Evolutionary conservation across 2,329 filamentous ascomycete species (phyloP).

Genomic region (Atkinsonella texensis): DNA sequence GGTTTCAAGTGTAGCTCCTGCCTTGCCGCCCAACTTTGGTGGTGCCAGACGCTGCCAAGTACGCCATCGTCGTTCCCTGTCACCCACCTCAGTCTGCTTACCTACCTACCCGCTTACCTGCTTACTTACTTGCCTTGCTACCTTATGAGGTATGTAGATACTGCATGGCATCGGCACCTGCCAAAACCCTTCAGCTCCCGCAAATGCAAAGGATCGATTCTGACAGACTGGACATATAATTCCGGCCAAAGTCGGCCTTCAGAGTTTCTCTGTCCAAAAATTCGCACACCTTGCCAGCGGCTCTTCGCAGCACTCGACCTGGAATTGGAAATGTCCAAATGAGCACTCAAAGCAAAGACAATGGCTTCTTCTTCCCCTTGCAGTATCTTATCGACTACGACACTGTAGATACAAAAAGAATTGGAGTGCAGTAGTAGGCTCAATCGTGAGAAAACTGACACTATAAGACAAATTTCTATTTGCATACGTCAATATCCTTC

Average conservation of each 20-base stretch:
- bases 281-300: neutral
- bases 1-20: neutral
- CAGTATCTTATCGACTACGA: too few relatives aligned
- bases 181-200: neutral
- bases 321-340: neutral
- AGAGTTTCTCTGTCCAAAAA: neutral
- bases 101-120: too few relatives aligned
- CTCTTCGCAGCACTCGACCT: neutral
- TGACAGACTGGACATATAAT: neutral
- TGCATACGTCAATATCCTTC: too few relatives aligned
- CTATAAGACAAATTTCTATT: too few relatives aligned
- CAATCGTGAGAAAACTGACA: too few relatives aligned
- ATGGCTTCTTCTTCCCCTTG: too few relatives aligned
- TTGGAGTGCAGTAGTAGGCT: too few relatives aligned
- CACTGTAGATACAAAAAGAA: too few relatives aligned
- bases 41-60: constrained; percentile 6
- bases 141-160: too few relatives aligned
- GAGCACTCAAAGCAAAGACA: too few relatives aligned
- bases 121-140: too few relatives aligned
- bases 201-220: neutral
- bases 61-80: constrained; percentile 7
- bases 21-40: neutral
- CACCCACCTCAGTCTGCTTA: neutral
- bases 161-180: neutral
- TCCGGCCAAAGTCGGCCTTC: neutral